Evolutionary conservation across 1,139 yeast genomes (phyloP), one percentile per base, ranked within the genome.

Genomic region (Scheffersomyces illinoinensis): DNA sequence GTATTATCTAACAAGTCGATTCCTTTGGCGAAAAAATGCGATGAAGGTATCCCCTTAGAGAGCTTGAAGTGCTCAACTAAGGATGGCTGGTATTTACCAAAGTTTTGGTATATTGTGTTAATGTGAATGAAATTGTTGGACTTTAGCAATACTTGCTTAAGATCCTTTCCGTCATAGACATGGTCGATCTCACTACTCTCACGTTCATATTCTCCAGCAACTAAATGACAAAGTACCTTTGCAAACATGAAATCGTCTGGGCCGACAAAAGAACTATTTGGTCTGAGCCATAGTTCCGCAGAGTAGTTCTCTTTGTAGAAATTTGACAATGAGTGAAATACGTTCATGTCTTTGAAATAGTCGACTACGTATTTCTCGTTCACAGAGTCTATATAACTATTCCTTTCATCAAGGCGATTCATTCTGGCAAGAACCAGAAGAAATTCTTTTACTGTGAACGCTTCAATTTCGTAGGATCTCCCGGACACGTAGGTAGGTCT

Each of bases 111-210:
- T 18, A 69, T 50, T 1, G 66, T 56, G 18, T 61, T 61, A 55
- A 67, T 65, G 57, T 68, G 66, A 33, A 67, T 66, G 39, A 63
- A 66, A 52, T 67, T 61, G 54, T 62, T 69, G 20, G 56, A 57
- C 7, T 24, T 50, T n/a, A 51, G 39, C 52, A 55, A 26, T n/a
- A 18, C 47, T 18, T n/a, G 33, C 26, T 52, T 48, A 12, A 48
- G 51, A 48, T 48, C 51, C 51, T 48, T 48, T 12, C 51, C 51
- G 19, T 48, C 51, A 10, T 48, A 48, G 17, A 48, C 24, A 17
- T 48, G 21, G 26, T 48, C n/a, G 26, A 48, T 21, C n/a, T 48
- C 51, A 20, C 21, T 14, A 7, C n/a, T 24, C 7, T 48, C 24
- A 14, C 8, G 51, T 24, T 48, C 24, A 20, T 21, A 24, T 24